phyloP scores from a whole-genome alignment of 2,329 filamentous ascomycete species.

The Cladosporium cucumerinum region DNA sequence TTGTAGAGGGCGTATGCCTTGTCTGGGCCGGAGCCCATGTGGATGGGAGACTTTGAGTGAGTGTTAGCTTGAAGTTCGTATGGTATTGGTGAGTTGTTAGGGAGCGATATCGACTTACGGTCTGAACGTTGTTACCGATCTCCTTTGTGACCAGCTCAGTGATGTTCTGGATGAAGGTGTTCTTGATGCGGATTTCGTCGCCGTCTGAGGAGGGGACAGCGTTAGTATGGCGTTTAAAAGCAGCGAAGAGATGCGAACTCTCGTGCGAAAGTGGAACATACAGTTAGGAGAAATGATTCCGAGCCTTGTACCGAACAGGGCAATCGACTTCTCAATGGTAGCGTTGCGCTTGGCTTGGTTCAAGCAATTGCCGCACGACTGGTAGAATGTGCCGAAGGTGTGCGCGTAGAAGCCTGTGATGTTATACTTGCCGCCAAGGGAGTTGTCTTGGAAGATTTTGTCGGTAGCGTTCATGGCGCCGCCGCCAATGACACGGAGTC shows the following conservation, averaged over 20 bases:
- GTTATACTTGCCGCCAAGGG: slow-evolving; percentile 5
- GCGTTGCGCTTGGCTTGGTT: slow-evolving; percentile 11
- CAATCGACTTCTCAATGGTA: slow-evolving; percentile 12
- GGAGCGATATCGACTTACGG: neutral
- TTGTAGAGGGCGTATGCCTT: slow-evolving; percentile 3
- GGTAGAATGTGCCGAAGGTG: slow-evolving; percentile 8
- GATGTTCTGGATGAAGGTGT: slow-evolving; percentile 8
- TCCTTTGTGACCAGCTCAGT: slow-evolving; percentile 7
- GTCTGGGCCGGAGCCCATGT: neutral
- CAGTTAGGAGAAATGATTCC: slow-evolving; percentile 7
- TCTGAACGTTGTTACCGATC: slow-evolving; percentile 7
- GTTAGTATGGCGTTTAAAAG: neutral
- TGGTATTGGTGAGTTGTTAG: neutral
- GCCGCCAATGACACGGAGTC: slow-evolving; percentile 30
- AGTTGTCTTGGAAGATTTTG: slow-evolving; percentile 21
- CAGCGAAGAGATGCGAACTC: neutral
- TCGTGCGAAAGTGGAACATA: neutral
- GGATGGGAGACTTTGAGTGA: neutral
- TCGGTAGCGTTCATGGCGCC: slow-evolving; percentile 28
- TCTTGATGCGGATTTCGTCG: slow-evolving; percentile 7
- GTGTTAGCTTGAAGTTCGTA: neutral
- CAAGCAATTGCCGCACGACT: slow-evolving; percentile 11
- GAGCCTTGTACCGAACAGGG: neutral
- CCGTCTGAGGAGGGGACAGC: neutral
- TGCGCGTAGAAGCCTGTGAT: slow-evolving; percentile 11